A percentile compares a stretch with the other conserved stretches of the same genome.
These are phyloP conservation scores for Apophysomyces ossiformis DNA, from an alignment of 371 early-diverging fungal species.

Conservation along the genomic window DNA sequence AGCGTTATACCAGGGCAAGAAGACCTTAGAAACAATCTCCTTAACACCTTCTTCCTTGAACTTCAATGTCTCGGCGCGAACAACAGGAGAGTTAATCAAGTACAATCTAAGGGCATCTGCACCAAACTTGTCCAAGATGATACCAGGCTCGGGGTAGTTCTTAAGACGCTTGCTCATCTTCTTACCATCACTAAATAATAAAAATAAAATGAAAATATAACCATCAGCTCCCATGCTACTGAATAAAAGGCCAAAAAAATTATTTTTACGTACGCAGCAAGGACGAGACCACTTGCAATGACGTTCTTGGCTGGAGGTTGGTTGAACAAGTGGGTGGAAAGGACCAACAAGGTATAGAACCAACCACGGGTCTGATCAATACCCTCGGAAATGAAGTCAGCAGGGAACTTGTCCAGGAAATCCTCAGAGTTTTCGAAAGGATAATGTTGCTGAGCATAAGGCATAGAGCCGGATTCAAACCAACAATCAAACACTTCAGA, in stretches of 20 bases:
- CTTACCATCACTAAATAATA: slow-evolving; percentile 87
- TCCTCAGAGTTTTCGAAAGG: slow-evolving; percentile 96
- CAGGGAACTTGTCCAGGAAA: slow-evolving; percentile 95
- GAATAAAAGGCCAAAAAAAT: too few species aligned
- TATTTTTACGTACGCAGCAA: slow-evolving; percentile 78
- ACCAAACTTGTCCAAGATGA: slow-evolving; percentile 93
- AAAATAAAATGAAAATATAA: slow-evolving; percentile 5
- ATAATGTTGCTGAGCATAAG: slow-evolving; percentile 99
- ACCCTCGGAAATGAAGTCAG: slow-evolving; percentile 99
- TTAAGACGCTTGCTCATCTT: slow-evolving; percentile 99
- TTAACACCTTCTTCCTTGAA: slow-evolving; percentile 99
- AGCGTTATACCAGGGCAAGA: slow-evolving; percentile 99
- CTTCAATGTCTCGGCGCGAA: slow-evolving; percentile 96
- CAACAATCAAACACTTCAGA: slow-evolving; percentile 99
- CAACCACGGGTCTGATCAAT: slow-evolving; percentile 99
- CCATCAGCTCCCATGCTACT: too few species aligned
- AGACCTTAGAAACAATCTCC: slow-evolving; percentile 93
- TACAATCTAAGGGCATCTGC: slow-evolving; percentile 99
- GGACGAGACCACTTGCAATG: slow-evolving; percentile 98
- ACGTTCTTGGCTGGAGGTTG: slow-evolving; percentile 99
- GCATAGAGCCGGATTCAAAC: slow-evolving; percentile 99
- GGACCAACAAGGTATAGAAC: slow-evolving; percentile 99
- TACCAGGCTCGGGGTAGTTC: slow-evolving; percentile 99
- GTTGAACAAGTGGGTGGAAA: slow-evolving; percentile 98
- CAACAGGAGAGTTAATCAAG: slow-evolving; percentile 99